phyloP scores from a whole-genome alignment of 306 rosid genomes.

The Echinosophora koreensis region DNA sequence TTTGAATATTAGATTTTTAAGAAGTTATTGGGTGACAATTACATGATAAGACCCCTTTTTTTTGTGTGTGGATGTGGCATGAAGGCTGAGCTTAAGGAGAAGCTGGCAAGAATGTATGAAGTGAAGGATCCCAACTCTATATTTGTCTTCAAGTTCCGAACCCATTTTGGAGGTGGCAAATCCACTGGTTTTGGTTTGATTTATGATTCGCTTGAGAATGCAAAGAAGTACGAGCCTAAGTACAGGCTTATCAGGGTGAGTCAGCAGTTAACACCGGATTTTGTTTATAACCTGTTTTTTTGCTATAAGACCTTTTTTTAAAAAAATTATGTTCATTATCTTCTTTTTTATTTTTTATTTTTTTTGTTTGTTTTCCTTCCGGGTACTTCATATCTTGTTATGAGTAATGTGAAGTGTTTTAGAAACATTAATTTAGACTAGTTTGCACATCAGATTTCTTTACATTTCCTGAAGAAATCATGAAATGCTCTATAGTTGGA shows the following conservation, averaged over 20 bases:
- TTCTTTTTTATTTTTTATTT: too few species aligned
- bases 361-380: too few species aligned
- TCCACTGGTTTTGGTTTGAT: constrained; percentile 95
- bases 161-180: constrained; percentile 98
- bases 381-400: too few species aligned
- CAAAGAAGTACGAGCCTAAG: constrained; percentile 94
- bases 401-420: too few species aligned
- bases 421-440: too few species aligned
- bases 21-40: neutral
- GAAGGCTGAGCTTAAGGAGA: constrained; percentile 95
- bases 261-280: neutral
- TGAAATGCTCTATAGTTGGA: too few species aligned
- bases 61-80: constrained; percentile 23
- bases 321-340: too few species aligned
- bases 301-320: too few species aligned
- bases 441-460: too few species aligned
- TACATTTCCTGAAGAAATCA: too few species aligned
- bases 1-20: neutral
- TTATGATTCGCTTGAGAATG: constrained; percentile 87
- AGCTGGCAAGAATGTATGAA: constrained; percentile 75
- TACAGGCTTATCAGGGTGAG: constrained; percentile 94
- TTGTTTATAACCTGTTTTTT: neutral
- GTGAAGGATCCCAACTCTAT: constrained; percentile 85
- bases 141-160: constrained; percentile 88
- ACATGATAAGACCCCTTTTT: too few species aligned